Evolutionary conservation across 768 basidiomycete species (phyloP).

Genomic region (Naganishia vaughanmartiniae): DNA sequence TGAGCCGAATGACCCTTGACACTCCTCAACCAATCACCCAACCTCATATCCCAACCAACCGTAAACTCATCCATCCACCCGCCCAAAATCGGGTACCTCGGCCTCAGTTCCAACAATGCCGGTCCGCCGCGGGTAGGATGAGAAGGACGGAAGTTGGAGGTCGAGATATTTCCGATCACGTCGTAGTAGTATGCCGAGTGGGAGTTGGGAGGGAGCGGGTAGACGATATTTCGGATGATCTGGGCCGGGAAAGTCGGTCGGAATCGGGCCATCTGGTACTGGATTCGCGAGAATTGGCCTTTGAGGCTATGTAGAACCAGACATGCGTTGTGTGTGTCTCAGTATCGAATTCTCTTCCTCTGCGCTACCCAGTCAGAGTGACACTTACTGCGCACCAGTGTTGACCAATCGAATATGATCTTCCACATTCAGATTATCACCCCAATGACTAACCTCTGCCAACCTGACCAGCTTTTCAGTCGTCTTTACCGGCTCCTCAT

Average conservation of each 20-base stretch:
- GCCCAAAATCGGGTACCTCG: constrained; percentile 88
- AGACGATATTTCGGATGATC: constrained; percentile 67
- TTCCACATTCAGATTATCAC: constrained; percentile 86
- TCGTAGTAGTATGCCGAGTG: constrained; percentile 85
- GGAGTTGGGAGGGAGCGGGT: constrained; percentile 79
- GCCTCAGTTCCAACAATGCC: constrained; percentile 69
- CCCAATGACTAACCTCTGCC: constrained; percentile 96
- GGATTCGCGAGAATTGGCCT: constrained; percentile 90
- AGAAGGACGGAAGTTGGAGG: constrained; percentile 72
- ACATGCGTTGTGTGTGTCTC: not conserved
- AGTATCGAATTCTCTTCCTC: too few species aligned
- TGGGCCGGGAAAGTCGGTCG: constrained; percentile 62
- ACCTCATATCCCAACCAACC: constrained; percentile 86
- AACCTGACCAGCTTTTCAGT: constrained; percentile 68
- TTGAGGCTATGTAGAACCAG: constrained; percentile 66
- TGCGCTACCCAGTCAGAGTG: not conserved
- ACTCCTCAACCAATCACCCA: constrained; percentile 61
- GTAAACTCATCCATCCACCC: constrained; percentile 98
- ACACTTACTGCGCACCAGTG: constrained; percentile 78
- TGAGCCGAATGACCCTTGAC: constrained; percentile 64
- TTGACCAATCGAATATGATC: constrained; percentile 84
- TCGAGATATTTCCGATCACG: constrained; percentile 91
- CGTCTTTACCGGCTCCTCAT: constrained; percentile 76
- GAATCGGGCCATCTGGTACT: constrained; percentile 74
- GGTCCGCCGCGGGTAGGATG: constrained; percentile 61